Conservation (phyloP, 768 basidiomycete species). For the Galerina marginata region DNA sequence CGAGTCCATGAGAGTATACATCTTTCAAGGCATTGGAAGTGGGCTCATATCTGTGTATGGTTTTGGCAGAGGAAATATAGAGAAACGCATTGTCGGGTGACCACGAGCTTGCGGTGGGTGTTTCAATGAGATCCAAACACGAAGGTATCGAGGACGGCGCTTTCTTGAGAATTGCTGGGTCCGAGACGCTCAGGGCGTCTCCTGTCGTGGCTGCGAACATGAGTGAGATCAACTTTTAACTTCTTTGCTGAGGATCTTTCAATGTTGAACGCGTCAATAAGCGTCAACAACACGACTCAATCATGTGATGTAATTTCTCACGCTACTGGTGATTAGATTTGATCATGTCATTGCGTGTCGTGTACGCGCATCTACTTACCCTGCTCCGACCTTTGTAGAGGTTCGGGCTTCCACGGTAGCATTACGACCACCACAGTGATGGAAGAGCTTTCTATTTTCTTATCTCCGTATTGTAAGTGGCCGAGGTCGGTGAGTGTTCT, state of each 20-base stretch:
- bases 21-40: constrained; percentile 48
- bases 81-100: constrained; percentile 58
- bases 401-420: no score
- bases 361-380: no score
- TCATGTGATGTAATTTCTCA: neutral
- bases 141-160: constrained; percentile 45
- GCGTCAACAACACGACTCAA: constrained; percentile 17
- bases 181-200: constrained; percentile 52
- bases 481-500: no score
- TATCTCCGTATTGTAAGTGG: no score
- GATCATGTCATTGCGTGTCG: neutral
- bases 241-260: neutral
- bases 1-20: constrained; percentile 42
- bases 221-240: constrained; percentile 1
- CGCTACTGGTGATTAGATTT: neutral
- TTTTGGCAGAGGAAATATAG: constrained; percentile 53
- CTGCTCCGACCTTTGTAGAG: no score
- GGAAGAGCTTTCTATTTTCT: no score
- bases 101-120: constrained; percentile 55
- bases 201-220: constrained; percentile 65
- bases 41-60: constrained; percentile 60
- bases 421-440: no score
- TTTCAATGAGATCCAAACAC: constrained; percentile 38
- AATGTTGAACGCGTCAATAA: constrained; percentile 22
- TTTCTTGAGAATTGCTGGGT: constrained; percentile 52